Conservation (phyloP, 2,329 filamentous ascomycete genomes). For the Colletotrichum aenigma region DNA sequence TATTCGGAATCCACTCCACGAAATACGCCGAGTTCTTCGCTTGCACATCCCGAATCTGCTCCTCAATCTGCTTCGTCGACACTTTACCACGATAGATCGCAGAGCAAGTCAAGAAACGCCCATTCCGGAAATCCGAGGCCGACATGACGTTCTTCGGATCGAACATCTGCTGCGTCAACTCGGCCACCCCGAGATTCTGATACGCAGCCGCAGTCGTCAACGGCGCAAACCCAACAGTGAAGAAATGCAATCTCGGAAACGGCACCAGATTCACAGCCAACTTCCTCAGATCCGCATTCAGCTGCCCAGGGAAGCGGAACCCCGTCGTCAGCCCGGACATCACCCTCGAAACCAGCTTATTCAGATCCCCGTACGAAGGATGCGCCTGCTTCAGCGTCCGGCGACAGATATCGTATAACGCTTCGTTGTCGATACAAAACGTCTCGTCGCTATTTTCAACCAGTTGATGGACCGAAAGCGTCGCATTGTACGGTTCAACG, state of each 20-base stretch:
- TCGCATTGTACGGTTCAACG: conserved; percentile 99
- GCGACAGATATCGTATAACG: conserved; percentile 99
- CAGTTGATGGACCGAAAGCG: conserved; percentile 96
- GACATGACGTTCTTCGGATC: conserved; percentile 99
- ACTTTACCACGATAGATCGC: conserved; percentile 99
- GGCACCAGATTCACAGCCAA: conserved; percentile 99
- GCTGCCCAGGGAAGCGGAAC: conserved; percentile 98
- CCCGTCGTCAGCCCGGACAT: conserved; percentile 99
- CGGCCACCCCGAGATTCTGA: conserved; percentile 95
- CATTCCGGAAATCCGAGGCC: conserved; percentile 98
- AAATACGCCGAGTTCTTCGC: conserved; percentile 99
- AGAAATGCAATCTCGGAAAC: conserved; percentile 99
- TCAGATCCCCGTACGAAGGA: conserved; percentile 98
- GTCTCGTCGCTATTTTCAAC: conserved; percentile 99
- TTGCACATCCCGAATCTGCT: conserved; percentile 99
- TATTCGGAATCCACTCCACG: conserved; percentile 99
- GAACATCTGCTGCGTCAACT: conserved; percentile 99
- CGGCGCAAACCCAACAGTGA: conserved; percentile 99
- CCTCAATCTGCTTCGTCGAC: conserved; percentile 99
- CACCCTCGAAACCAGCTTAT: conserved; percentile 98
- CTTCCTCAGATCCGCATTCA: conserved; percentile 99
- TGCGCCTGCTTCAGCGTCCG: conserved; percentile 97
- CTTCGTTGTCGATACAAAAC: conserved; percentile 99
- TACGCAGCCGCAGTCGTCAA: conserved; percentile 83
- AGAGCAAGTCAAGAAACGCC: conserved; percentile 98